Evolutionary conservation across 306 rosid species (phyloP), one percentile per base, ranked within the genome.

Genomic region (Cucurbita moschata): DNA sequence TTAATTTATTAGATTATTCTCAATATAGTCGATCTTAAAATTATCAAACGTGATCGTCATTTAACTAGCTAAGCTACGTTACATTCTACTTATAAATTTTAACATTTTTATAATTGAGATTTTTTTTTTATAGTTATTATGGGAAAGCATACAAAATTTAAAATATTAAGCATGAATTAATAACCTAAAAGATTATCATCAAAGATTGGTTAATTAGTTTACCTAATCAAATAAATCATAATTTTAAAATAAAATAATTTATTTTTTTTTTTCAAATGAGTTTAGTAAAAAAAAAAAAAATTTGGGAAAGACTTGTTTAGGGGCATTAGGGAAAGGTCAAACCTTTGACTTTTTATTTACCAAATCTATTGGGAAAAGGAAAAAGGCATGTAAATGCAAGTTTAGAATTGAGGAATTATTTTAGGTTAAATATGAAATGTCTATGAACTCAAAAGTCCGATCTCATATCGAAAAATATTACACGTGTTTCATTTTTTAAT

Each of bases 311-410:
- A 21, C 23, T 21, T 21, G 23, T 21, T 21, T 21, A 21, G 23
- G 23, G 23, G 52, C 0, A 13, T 5, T 43, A 43, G 8, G 35
- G 16, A 66, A n/a, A n/a, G 18, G 53, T 66, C 72, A 66, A 44
- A 66, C 54, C 35, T 43, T 66, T 66, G 72, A 43, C 72, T 66
- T 66, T 18, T n/a, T 26, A 66, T 66, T 66, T 66, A 66, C 72
- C 53, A 21, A 21, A 18, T 43, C 9, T 43, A 44, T 66, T 19
- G 37, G 44, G 18, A 38, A 61, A 46, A 4, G 4, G 43, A 14
- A 37, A 40, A 23, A 0, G 37, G 23, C 71, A n/a, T 58, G 16
- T 19, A 8, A 19, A 19, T 58, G 23, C 39, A 53, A 53, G 26
- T 7, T 53, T 53, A 4, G 19, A 54, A 55, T 19, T 55, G 13